Evolutionary conservation across 768 basidiomycete genomes (phyloP), one percentile per base, ranked within the genome.

Genomic region (Pleurotus salmoneostramineus): DNA sequence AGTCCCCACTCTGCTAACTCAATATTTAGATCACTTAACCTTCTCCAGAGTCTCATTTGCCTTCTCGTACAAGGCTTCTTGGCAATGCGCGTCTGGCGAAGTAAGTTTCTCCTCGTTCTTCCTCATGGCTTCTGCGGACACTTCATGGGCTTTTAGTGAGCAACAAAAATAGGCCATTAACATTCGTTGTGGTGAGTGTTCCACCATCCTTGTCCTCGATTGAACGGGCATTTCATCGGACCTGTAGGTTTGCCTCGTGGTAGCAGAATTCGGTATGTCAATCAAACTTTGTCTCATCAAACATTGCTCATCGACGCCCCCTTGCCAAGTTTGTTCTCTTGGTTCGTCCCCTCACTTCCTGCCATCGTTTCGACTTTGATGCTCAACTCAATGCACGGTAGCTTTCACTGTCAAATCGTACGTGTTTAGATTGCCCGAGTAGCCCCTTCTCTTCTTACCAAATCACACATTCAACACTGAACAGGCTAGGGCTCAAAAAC

Each of bases 31-130:
- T 55, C 40, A 27, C 56, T 56, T 44, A 10, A 10, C 17, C 31
- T 10, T 40, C 45, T 8, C 21, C 43, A 83, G 82, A 81, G 78
- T 3, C 73, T 83, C 50, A 80, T 81, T 47, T 81, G 81, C 3
- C 64, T 83, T n/a, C 66, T 84, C n/a, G 83, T 83, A 3, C 82
- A 83, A 75, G 71, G 74, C n/a, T 80, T 77, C 51, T 61, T 80
- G 59, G 69, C 76, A 35, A 60, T 78, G 62, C 70, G 76, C 21
- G 75, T 78, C 10, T 79, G 75, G 75, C 71, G 71, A 57, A 67
- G 80, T 81, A 64, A 62, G 21, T 57, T 11, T 34, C 36, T n/a
- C 33, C 21, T 5, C 14, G 8, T 6, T 35, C 3, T 27, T 27
- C 21, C 17, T 50, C 58, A 60, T 15, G 55, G 12, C 2, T 36